phyloP scores from a whole-genome alignment of 805 yeast genomes.

The Limtongia smithiae region DNA sequence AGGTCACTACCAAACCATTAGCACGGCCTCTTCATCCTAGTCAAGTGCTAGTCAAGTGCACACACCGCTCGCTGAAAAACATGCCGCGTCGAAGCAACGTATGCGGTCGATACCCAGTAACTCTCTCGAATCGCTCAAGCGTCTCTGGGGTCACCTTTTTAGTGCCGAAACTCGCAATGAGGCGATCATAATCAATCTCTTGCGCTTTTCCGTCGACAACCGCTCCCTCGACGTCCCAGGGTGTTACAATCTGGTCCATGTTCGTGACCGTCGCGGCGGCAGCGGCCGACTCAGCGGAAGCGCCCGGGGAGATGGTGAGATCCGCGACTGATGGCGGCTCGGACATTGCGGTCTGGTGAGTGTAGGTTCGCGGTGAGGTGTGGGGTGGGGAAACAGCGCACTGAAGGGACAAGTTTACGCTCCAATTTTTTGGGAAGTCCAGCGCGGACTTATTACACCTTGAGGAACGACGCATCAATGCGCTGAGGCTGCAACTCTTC shows the following conservation, averaged over 20 bases:
- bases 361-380: no score
- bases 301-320: constrained; percentile 4
- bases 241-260: constrained; percentile 66
- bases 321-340: constrained; percentile 12
- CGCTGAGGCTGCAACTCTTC: no score
- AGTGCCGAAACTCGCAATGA: constrained; percentile 86
- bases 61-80: constrained; percentile 77
- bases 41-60: not conserved
- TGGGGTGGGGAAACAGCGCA: no score
- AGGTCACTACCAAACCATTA: constrained; percentile 34
- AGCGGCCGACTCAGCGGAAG: constrained; percentile 1
- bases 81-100: constrained; percentile 84
- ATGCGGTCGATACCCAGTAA: constrained; percentile 91
- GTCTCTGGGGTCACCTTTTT: constrained; percentile 64
- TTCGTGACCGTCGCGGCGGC: not conserved
- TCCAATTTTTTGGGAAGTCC: no score
- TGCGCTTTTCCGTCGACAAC: constrained; percentile 91
- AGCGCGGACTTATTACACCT: no score
- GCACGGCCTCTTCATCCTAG: constrained; percentile 35
- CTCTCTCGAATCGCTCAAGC: constrained; percentile 65
- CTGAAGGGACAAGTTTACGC: no score
- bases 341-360: constrained; percentile 12
- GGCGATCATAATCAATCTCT: constrained; percentile 86
- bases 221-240: constrained; percentile 99
- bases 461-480: no score